A percentile compares a stretch with the other conserved stretches of the same genome.
Conservation (phyloP, 164 flowering plant genomes). For the Buxus sempervirens region DNA sequence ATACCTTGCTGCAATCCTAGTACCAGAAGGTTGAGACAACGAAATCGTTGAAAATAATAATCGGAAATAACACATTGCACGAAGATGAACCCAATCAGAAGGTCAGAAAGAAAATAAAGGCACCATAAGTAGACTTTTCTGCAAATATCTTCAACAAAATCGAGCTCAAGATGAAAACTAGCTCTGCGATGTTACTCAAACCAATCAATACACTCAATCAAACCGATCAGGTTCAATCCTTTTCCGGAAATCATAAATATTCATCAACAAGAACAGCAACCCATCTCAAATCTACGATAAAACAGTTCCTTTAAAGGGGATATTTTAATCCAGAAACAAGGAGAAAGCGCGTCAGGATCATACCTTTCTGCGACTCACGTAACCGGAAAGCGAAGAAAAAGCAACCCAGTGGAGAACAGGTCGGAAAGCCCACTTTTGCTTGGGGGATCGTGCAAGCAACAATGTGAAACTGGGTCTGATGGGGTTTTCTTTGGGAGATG, state of each 20-base stretch:
- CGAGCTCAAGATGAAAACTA: not conserved
- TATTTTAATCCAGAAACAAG: conserved; percentile 1
- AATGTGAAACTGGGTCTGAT: conserved; percentile 11
- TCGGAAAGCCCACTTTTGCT: conserved; percentile 5
- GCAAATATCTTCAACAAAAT: not conserved
- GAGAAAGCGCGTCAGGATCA: conserved; percentile 1
- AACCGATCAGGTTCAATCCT: conserved; percentile 4
- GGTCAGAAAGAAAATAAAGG: conserved; percentile 4
- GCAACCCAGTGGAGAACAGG: conserved; percentile 2
- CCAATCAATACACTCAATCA: too few species aligned
- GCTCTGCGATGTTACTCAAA: not conserved
- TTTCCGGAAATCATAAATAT: conserved; percentile 3
- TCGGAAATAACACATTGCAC: not conserved
- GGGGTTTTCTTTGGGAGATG: conserved; percentile 3
- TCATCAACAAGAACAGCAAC: not conserved
- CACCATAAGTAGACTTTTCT: not conserved
- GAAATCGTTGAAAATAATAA: not conserved
- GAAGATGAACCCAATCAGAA: conserved; percentile 2
- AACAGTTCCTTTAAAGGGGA: not conserved
- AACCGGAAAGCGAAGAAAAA: conserved; percentile 14
- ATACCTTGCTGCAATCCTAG: conserved; percentile 11
- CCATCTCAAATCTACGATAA: conserved; percentile 7
- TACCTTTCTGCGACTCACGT: conserved; percentile 9
- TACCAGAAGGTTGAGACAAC: not conserved
- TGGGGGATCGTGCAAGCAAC: conserved; percentile 49